Base-by-base conservation (phyloP, 2,329 filamentous ascomycete species). In the Claviceps sp. region DNA sequence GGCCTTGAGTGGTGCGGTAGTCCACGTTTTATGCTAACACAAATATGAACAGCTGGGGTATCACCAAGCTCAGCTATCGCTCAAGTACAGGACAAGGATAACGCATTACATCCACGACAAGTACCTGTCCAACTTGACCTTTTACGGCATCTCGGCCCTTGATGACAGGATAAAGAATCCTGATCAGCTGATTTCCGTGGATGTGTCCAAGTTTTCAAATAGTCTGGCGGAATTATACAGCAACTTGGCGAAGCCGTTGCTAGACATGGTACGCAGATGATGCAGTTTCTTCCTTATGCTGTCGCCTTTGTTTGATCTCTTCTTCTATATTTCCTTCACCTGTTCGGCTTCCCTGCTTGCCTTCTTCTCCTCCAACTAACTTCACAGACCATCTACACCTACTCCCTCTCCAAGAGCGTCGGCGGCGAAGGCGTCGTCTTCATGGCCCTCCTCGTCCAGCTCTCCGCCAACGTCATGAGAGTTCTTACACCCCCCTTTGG, bases 161-260 rank as follows among this genome's bases (percentile, higher is more conserved):
- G 93, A 98, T 62, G 93, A 98, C 65, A 82, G 93, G 64, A 95
- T 98, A 76, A 95, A 96, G 74, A 98, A 98, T 64, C 89, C 93
- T 3, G 93, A 98, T 64, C 93, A 98, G 70, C 78, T 98, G 44
- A 95, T 98, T 60, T 93, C 91, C 0, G 91, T 97, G 30, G 93
- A 98, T 65, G 89, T 98, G 10, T 87, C 90, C 55, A 91, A 93
- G 61, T 98, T 98, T 72, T 93, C 90, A 26, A 95, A 95, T 66
- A 95, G 88, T 60, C 70, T 97, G 55, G 91, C 93, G 1, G 91
- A 97, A 66, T 73, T 98, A 6, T 98, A 98, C 68, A 95, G 90
- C 56, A 97, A 97, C 64, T 73, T 98, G 40, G 93, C 93, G 2
- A 98, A 98, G 66, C 93, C 93, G 0, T 75, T 95, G 4, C 73